A percentile compares a stretch with the other conserved stretches of the same genome.
Evolutionary conservation across 805 yeast genomes (phyloP).

Genomic region (Wickerhamomyces sydowiorum): DNA sequence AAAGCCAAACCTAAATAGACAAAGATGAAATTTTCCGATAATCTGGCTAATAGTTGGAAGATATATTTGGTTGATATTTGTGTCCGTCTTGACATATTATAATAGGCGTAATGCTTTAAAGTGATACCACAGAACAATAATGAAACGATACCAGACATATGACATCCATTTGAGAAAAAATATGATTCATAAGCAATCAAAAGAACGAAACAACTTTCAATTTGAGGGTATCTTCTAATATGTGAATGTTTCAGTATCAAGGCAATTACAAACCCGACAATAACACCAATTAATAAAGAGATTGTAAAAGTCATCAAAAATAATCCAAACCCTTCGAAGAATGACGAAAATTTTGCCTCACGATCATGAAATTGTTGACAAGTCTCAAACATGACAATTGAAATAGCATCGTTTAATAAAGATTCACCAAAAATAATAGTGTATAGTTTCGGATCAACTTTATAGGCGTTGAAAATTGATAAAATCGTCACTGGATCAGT

Average conservation of each 20-base stretch:
- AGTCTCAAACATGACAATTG: conserved; percentile 98
- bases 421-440: conserved; percentile 98
- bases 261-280: conserved; percentile 86
- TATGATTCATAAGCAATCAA: conserved; percentile 93
- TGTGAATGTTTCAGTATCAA: conserved; percentile 86
- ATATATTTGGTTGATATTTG: conserved; percentile 95
- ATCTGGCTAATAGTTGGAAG: conserved; percentile 89
- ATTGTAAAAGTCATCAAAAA: conserved; percentile 91
- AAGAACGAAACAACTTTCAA: conserved; percentile 89
- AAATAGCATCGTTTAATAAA: conserved; percentile 91
- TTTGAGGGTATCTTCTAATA: conserved; percentile 91
- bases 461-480: conserved; percentile 94
- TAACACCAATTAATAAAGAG: conserved; percentile 82
- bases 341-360: conserved; percentile 62
- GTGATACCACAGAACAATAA: conserved; percentile 94
- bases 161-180: conserved; percentile 97
- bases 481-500: conserved; percentile 97
- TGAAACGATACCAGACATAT: conserved; percentile 98
- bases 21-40: conserved; percentile 94
- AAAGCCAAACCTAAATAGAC: conserved; percentile 90
- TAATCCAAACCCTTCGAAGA: conserved; percentile 90
- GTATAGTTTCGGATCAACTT: conserved; percentile 95
- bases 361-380: conserved; percentile 94
- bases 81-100: conserved; percentile 94
- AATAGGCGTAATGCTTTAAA: conserved; percentile 93